Evolutionary conservation across 176 grass and related monocot species (phyloP).

Genomic region (Oryza punctata): DNA sequence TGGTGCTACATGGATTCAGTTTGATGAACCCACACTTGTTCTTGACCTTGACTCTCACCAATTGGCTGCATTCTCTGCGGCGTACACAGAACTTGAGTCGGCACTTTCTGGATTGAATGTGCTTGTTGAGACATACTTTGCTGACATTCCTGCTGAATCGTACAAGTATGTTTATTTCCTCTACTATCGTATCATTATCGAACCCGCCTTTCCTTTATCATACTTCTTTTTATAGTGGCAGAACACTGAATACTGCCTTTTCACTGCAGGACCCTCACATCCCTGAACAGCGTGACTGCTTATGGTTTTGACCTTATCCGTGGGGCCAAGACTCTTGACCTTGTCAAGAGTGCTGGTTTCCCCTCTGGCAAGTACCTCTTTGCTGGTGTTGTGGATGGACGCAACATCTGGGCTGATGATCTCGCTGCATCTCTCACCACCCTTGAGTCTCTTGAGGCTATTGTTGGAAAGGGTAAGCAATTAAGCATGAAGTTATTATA

Average conservation of each 20-base stretch:
- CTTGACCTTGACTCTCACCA: conserved; percentile 79
- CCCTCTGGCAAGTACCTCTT: conserved; percentile 86
- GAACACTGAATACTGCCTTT: too few species aligned
- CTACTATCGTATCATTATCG: too few species aligned
- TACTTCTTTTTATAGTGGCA: too few species aligned
- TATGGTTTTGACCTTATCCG: conserved; percentile 90
- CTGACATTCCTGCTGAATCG: conserved; percentile 83
- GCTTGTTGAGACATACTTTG: conserved; percentile 94
- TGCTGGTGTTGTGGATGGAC: conserved; percentile 92
- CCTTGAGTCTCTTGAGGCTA: conserved; percentile 66
- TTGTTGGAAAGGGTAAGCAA: conserved; percentile 85
- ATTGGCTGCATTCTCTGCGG: conserved; percentile 71
- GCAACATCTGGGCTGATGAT: conserved; percentile 96
- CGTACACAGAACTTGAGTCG: conserved; percentile 73
- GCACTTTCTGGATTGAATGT: conserved; percentile 80
- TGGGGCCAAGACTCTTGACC: conserved; percentile 82
- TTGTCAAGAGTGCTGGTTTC: conserved; percentile 64
- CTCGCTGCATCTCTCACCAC: conserved; percentile 76
- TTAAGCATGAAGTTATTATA: too few species aligned
- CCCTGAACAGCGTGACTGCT: conserved; percentile 67
- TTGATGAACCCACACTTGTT: conserved; percentile 95
- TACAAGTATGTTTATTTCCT: conserved; percentile 66
- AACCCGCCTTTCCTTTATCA: too few species aligned
- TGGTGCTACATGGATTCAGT: conserved; percentile 96
- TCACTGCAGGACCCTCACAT: conserved; percentile 64